Evolutionary conservation across 1,284 basidiomycete species (phyloP).

Genomic region (Ceratobasidium papillatum): DNA sequence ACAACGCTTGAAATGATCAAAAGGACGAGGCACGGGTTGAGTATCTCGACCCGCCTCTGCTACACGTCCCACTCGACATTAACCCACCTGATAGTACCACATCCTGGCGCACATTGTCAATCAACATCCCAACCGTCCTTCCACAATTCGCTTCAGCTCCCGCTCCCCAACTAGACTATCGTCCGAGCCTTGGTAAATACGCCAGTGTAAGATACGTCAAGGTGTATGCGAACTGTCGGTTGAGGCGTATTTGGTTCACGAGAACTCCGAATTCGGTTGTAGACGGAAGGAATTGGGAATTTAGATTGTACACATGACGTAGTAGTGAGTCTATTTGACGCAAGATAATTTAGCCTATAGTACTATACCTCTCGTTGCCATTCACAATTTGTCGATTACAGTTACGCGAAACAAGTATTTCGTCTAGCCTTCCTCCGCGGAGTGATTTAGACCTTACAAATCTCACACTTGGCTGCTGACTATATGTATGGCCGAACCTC

Average conservation of each 20-base stretch:
- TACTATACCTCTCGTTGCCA: too few species aligned
- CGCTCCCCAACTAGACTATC: conserved; percentile 19
- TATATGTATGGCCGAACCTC: background rate
- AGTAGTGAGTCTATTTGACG: background rate
- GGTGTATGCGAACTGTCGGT: conserved; percentile 81
- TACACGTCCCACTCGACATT: conserved; percentile 81
- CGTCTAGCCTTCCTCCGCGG: too few species aligned
- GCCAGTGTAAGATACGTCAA: conserved; percentile 74
- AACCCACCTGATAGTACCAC: conserved; percentile 56
- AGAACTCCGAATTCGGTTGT: conserved; percentile 53
- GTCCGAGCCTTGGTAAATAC: conserved; percentile 58
- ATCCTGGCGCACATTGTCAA: conserved; percentile 73
- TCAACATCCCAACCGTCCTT: conserved; percentile 69
- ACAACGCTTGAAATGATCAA: background rate
- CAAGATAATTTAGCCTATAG: too few species aligned
- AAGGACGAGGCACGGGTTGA: conserved; percentile 69
- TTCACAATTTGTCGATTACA: background rate
- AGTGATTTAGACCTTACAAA: too few species aligned
- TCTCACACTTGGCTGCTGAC: too few species aligned
- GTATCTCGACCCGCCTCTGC: conserved; percentile 60
- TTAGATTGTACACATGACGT: conserved; percentile 59
- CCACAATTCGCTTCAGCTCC: conserved; percentile 63
- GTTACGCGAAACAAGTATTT: too few species aligned
- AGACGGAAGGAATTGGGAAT: conserved; percentile 68
- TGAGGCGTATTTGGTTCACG: conserved; percentile 82